phyloP scores from a whole-genome alignment of 2,329 filamentous ascomycete genomes.

The Fusarium continuum region DNA sequence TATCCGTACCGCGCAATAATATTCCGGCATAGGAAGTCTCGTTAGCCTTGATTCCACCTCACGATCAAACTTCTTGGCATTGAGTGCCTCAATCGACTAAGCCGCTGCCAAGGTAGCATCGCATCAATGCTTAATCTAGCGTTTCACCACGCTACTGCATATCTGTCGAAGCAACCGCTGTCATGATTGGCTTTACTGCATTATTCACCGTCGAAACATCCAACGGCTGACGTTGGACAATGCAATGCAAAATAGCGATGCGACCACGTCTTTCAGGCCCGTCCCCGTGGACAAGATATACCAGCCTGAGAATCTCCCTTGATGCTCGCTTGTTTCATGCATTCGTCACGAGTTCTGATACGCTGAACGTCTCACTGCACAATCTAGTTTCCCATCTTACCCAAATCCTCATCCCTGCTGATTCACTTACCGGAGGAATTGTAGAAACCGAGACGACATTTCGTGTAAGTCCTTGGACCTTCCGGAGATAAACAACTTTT shows the following conservation, averaged over 20 bases:
- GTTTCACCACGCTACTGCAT: conserved; percentile 29
- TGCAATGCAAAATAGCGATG: background rate
- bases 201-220: background rate
- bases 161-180: conserved; percentile 17
- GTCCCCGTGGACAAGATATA: background rate
- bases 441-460: background rate
- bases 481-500: background rate
- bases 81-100: conserved; percentile 28
- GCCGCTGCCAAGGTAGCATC: conserved; percentile 41
- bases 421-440: conserved; percentile 7
- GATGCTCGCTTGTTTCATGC: conserved; percentile 12
- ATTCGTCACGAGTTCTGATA: conserved; percentile 9
- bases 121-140: conserved; percentile 40
- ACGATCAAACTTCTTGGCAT: conserved; percentile 24
- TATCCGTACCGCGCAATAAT: too few species aligned
- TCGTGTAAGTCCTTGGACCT: conserved; percentile 4
- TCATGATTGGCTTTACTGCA: background rate
- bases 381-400: conserved; percentile 3
- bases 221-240: background rate
- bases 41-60: background rate
- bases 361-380: conserved; percentile 20
- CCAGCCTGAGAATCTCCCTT: background rate
- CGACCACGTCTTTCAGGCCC: background rate
- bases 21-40: too few species aligned
- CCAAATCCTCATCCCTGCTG: conserved; percentile 1